Evolutionary conservation across 768 basidiomycete genomes (phyloP).

Genomic region (Xerocomus potaroensis): DNA sequence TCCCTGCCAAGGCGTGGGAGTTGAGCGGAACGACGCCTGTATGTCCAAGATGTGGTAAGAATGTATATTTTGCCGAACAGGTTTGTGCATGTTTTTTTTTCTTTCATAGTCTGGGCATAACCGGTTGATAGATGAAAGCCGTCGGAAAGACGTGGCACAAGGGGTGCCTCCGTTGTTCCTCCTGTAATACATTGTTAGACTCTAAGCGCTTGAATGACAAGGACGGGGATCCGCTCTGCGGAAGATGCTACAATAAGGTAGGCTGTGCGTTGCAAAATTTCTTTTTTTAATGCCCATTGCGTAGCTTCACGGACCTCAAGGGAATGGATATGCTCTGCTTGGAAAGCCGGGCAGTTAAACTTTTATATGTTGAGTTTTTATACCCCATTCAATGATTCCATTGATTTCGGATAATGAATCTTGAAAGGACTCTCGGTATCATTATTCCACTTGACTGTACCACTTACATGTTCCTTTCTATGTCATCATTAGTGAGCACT

Average conservation of each 20-base stretch:
- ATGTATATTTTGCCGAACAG: slow-evolving; percentile 86
- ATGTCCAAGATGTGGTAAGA: slow-evolving; percentile 69
- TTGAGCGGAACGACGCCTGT: slow-evolving; percentile 46
- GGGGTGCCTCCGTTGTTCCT: slow-evolving; percentile 68
- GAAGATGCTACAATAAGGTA: slow-evolving; percentile 70
- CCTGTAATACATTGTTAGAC: slow-evolving; percentile 66
- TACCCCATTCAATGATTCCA: neutral
- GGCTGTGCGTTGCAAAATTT: neutral
- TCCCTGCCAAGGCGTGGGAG: slow-evolving; percentile 49
- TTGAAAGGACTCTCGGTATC: slow-evolving; percentile 11
- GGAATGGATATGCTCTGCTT: slow-evolving; percentile 70
- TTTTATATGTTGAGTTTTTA: neutral
- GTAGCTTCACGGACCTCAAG: slow-evolving; percentile 70
- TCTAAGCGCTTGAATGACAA: slow-evolving; percentile 71
- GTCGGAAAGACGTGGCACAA: slow-evolving; percentile 80
- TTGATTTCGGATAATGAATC: slow-evolving; percentile 8
- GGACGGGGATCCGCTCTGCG: slow-evolving; percentile 67
- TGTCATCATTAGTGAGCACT: slow-evolving; percentile 10
- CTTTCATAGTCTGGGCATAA: neutral
- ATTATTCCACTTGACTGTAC: slow-evolving; percentile 23
- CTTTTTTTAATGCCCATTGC: slow-evolving; percentile 1
- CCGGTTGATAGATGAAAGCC: slow-evolving; percentile 58
- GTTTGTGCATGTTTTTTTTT: slow-evolving; percentile 30
- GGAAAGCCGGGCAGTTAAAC: slow-evolving; percentile 45
- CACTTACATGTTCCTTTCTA: slow-evolving; percentile 12